Percentiles rank a stretch among this genome's conserved stretches.
Evolutionary conservation across 768 basidiomycete species (phyloP).

Genomic region (Favolaschia claudopus): DNA sequence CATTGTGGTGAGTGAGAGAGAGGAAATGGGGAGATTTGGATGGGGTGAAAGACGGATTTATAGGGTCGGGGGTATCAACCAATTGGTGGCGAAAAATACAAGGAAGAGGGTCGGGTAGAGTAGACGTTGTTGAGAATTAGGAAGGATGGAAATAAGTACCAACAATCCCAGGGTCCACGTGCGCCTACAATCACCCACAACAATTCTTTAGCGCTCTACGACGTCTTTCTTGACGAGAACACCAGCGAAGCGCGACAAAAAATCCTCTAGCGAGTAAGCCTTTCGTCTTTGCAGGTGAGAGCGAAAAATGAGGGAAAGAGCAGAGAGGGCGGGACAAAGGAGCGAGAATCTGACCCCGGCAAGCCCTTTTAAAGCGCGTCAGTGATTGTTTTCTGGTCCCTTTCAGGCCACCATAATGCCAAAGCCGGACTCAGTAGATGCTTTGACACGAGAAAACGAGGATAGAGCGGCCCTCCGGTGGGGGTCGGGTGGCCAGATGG

Average conservation of each 20-base stretch:
- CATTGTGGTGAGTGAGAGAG: neutral
- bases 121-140: conserved; percentile 5
- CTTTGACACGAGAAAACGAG: neutral
- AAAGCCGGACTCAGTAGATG: neutral
- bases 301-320: neutral
- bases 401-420: no score
- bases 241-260: neutral
- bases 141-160: conserved; percentile 1
- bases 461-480: neutral
- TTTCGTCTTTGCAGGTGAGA: neutral
- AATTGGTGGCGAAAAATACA: conserved; percentile 14
- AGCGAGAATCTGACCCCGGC: neutral
- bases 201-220: neutral
- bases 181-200: conserved; percentile 17
- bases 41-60: neutral
- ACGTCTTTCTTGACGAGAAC: neutral
- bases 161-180: conserved; percentile 14
- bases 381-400: conserved; percentile 1
- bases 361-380: neutral
- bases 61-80: neutral
- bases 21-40: neutral
- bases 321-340: conserved; percentile 2
- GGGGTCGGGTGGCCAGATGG: neutral
- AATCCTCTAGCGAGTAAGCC: neutral
- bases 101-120: conserved; percentile 3